Evolutionary conservation across 768 basidiomycete species (phyloP).

Genomic region (Artomyces pyxidatus): DNA sequence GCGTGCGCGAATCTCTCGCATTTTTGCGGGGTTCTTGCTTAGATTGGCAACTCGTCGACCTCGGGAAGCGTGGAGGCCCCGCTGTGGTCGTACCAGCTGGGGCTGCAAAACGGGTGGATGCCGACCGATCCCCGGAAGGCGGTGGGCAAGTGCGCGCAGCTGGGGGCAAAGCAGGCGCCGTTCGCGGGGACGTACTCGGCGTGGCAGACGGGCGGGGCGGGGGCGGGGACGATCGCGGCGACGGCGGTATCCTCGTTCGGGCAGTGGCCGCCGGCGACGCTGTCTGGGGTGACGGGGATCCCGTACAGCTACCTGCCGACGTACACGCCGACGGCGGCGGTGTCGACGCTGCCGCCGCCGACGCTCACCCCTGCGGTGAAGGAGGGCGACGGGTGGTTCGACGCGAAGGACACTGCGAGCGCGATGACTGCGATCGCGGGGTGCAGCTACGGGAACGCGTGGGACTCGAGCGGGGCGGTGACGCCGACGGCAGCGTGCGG

Average conservation of each 20-base stretch:
- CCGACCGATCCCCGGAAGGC: constrained; percentile 63
- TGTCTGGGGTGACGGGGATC: constrained; percentile 34
- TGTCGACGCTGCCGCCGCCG: constrained; percentile 48
- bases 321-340: constrained; percentile 53
- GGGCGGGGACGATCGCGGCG: constrained; percentile 39
- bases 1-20: not conserved
- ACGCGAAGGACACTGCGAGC: constrained; percentile 38
- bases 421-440: constrained; percentile 55
- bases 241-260: constrained; percentile 33
- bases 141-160: constrained; percentile 53
- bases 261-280: constrained; percentile 47
- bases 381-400: constrained; percentile 50
- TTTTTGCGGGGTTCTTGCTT: not conserved
- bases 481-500: constrained; percentile 15
- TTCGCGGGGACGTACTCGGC: constrained; percentile 43
- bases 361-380: constrained; percentile 38
- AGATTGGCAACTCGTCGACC: constrained; percentile 51
- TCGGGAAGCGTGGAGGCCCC: constrained; percentile 43
- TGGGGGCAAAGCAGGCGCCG: constrained; percentile 32
- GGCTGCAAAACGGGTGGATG: constrained; percentile 70
- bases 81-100: constrained; percentile 65
- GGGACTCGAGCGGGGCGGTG: constrained; percentile 22
- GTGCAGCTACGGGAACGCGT: constrained; percentile 58
- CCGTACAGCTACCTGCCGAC: constrained; percentile 38
- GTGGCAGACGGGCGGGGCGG: constrained; percentile 64